Conservation (phyloP, 2,329 filamentous ascomycete genomes). For the Colletotrichum caudatum region DNA sequence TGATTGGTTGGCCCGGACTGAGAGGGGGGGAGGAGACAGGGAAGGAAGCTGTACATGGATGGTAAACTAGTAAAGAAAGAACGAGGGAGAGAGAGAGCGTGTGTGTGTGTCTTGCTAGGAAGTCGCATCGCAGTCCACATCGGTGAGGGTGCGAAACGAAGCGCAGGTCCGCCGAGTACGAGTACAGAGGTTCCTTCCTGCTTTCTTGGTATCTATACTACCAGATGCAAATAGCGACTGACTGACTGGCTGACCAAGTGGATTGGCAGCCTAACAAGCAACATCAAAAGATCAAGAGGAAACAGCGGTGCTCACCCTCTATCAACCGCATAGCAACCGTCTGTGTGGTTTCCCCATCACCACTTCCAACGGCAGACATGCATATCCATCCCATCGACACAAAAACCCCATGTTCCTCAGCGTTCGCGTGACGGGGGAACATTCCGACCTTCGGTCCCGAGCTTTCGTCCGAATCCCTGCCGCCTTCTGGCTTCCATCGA, state of each 20-base stretch:
- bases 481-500: slow-evolving; percentile 14
- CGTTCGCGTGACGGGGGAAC: too few relatives aligned
- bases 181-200: not conserved
- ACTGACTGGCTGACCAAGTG: not conserved
- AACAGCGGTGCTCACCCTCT: not conserved
- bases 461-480: slow-evolving; percentile 29
- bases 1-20: slow-evolving; percentile 36
- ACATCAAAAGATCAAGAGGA: not conserved
- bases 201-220: not conserved
- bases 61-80: slow-evolving; percentile 1
- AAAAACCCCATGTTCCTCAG: not conserved
- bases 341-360: not conserved
- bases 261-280: not conserved
- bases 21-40: not conserved
- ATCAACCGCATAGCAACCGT: not conserved
- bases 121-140: not conserved
- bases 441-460: slow-evolving; percentile 26
- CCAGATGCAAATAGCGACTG: not conserved
- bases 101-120: not conserved
- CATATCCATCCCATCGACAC: slow-evolving; percentile 1
- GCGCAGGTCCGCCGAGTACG: not conserved
- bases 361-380: slow-evolving; percentile 2
- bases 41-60: not conserved
- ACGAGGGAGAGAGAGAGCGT: not conserved
- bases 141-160: not conserved